Base-by-base conservation (phyloP, 2,329 filamentous ascomycete species). In the Stromatinia cepivora region DNA sequence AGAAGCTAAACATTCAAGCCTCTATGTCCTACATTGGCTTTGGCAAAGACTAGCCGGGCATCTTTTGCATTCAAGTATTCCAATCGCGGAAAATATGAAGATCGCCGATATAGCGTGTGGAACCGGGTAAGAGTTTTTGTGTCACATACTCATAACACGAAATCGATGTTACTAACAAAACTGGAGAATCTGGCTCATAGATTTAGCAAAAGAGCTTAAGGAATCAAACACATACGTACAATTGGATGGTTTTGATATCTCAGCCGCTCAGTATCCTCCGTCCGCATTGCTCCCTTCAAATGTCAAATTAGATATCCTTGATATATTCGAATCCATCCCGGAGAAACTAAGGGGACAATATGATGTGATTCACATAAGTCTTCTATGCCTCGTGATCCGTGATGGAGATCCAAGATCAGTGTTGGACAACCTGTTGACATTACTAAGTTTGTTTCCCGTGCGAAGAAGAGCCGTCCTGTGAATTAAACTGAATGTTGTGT, bases 61-160 rank as follows among this genome's bases (percentile, higher is more conserved):
- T 46, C 36, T 68, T n/a, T 20, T 68, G 31, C 66, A 68, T 9
- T 36, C 66, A 11, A 17, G 46, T n/a, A 63, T 68, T 2, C 57
- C 66, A 46, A 45, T 50, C 11, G 46, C 17, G 3, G 34, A 52
- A 42, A 34, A 68, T 2, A 63, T 63, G 8, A 68, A 53, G n/a
- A 63, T 68, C 20, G 66, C 25, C 15, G 66, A 68, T 36, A 53
- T 68, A 34, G 66, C 45, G 10, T 68, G 66, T 42, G 66, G 66
- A 22, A 68, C 56, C 15, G 66, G 66, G 66, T 68, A 54, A 46
- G 66, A 9, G 20, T 10, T 63, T 11, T 25, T 34, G 4, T n/a
- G 8, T n/a, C 20, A 10, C 13, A 25, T 15, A 54, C 10, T 2
- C 31, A 9, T 9, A 15, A 10, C 22, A 57, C 22, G 20, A 20